Conservation (phyloP, 1,139 yeast genomes). For the Chernovozyma sophiae-reginae region DNA sequence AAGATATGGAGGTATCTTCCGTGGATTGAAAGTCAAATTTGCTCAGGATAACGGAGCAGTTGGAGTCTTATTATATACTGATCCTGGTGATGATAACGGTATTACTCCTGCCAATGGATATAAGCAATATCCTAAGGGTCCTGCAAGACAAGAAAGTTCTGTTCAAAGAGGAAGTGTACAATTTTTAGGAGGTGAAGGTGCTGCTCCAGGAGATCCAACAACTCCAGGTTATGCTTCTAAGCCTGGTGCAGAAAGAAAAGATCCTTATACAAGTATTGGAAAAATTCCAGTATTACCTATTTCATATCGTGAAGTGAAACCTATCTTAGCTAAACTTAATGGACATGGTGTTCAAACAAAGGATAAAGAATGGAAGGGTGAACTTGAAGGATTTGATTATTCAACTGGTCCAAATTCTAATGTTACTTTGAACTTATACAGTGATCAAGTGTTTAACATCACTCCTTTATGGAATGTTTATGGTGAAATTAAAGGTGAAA, state of each 20-base stretch:
- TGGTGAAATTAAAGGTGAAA: conserved; percentile 43
- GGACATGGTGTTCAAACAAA: conserved; percentile 35
- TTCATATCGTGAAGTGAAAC: conserved; percentile 43
- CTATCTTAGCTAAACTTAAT: conserved; percentile 39
- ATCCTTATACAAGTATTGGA: conserved; percentile 39
- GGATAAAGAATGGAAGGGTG: conserved; percentile 36
- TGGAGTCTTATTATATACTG: conserved; percentile 41
- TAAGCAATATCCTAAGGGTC: conserved; percentile 43
- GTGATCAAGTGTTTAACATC: conserved; percentile 37
- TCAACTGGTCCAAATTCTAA: conserved; percentile 46
- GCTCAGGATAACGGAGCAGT: conserved; percentile 46
- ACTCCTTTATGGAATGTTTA: conserved; percentile 44
- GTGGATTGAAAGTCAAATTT: conserved; percentile 46
- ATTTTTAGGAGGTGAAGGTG: conserved; percentile 58
- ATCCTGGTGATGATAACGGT: conserved; percentile 44
- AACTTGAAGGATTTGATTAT: conserved; percentile 39
- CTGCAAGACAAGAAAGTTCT: conserved; percentile 46
- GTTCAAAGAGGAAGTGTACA: conserved; percentile 85
- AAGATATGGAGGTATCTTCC: conserved; percentile 38
- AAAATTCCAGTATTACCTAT: conserved; percentile 47
- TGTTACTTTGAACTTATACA: conserved; percentile 39
- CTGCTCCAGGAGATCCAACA: conserved; percentile 83
- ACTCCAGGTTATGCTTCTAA: conserved; percentile 80
- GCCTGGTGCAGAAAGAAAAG: conserved; percentile 43
- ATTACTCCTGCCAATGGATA: conserved; percentile 42